Percentiles rank a stretch among this genome's conserved stretches.
These are phyloP conservation scores for Paspalum notatum DNA, from an alignment of 176 grass and related monocot genomes.

Conservation along the genomic window DNA sequence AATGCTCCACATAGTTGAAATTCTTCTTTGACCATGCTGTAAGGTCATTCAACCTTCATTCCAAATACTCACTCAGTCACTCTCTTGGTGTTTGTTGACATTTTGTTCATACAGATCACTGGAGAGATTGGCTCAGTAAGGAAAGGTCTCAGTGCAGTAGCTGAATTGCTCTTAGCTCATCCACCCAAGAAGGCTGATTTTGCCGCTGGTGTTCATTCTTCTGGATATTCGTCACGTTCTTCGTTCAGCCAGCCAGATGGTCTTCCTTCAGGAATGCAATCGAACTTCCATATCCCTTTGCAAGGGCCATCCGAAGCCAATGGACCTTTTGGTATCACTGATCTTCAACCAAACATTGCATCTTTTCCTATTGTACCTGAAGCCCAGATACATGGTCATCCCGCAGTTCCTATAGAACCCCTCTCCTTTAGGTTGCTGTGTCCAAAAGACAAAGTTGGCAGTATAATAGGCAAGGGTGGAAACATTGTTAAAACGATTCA, in stretches of 20 bases:
- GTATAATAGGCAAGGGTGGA: constrained; percentile 89
- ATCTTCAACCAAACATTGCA: constrained; percentile 49
- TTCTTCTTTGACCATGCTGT: constrained; percentile 24
- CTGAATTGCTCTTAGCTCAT: constrained; percentile 68
- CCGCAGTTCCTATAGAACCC: constrained; percentile 51
- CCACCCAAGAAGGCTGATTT: constrained; percentile 61
- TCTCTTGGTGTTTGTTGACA: constrained; percentile 32
- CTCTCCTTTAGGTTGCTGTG: constrained; percentile 81
- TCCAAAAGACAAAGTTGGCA: constrained; percentile 79
- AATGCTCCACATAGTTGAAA: not conserved
- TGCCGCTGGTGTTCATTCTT: constrained; percentile 36
- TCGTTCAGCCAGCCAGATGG: constrained; percentile 51
- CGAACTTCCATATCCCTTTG: constrained; percentile 54
- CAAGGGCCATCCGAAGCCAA: constrained; percentile 58
- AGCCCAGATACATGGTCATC: constrained; percentile 47
- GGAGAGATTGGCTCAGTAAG: constrained; percentile 74
- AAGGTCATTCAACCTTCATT: constrained; percentile 25
- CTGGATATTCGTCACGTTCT: constrained; percentile 55
- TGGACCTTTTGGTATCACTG: constrained; percentile 47
- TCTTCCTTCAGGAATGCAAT: constrained; percentile 60
- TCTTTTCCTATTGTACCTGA: constrained; percentile 60
- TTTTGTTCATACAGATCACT: constrained; percentile 64
- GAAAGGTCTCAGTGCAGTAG: constrained; percentile 71
- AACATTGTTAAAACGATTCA: constrained; percentile 81
- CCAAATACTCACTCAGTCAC: not conserved